Evolutionary conservation across 1,139 yeast species (phyloP).

Genomic region (Taphrina flavorubra): DNA sequence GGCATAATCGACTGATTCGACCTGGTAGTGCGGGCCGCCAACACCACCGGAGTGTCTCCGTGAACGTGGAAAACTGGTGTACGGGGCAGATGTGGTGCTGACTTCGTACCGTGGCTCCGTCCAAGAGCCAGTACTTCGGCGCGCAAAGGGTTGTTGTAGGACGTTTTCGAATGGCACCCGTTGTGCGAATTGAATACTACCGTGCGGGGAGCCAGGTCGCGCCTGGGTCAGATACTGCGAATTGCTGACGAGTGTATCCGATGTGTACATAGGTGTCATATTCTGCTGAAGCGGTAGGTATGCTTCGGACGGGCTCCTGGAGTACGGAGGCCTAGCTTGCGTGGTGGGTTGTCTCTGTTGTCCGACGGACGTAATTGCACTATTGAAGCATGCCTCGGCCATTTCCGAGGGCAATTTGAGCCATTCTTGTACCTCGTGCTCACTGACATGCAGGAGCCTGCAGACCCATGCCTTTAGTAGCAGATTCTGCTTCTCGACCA

Average conservation of each 20-base stretch:
- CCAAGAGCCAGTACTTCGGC: neutral
- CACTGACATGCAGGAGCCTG: slow-evolving; percentile 3
- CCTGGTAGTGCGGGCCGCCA: neutral
- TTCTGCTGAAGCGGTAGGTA: neutral
- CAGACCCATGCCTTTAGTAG: slow-evolving; percentile 20
- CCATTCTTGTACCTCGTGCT: slow-evolving; percentile 25
- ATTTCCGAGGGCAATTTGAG: slow-evolving; percentile 14
- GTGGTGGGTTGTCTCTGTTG: neutral
- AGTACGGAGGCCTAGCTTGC: neutral
- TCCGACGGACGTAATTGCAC: neutral
- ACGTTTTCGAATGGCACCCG: neutral
- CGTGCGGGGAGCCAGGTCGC: neutral
- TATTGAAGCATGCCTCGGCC: slow-evolving; percentile 13
- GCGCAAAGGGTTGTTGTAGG: neutral
- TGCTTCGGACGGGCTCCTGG: neutral
- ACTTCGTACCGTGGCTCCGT: slow-evolving; percentile 10
- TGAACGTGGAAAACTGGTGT: neutral
- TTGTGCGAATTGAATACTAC: neutral
- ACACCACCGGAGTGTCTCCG: too few relatives aligned
- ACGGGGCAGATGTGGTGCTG: neutral
- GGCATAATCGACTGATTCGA: neutral
- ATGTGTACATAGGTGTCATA: neutral
- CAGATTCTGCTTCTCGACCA: slow-evolving; percentile 58
- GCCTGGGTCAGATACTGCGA: neutral
- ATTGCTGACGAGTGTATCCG: neutral